phyloP scores from a whole-genome alignment of 176 grass and related monocot species.

The Cenchrus purpureus region DNA sequence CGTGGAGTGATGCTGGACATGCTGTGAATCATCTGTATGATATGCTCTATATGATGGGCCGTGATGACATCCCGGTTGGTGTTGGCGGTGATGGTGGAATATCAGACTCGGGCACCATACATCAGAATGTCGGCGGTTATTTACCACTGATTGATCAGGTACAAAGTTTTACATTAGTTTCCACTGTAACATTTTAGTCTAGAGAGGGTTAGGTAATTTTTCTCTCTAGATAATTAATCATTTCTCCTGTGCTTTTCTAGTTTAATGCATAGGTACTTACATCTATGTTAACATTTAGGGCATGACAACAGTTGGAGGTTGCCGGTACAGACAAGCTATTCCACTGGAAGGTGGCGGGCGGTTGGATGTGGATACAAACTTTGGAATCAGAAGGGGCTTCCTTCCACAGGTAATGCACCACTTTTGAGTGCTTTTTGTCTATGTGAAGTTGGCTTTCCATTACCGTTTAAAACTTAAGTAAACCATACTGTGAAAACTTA shows the following conservation, averaged over 20 bases:
- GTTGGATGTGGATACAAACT: slow-evolving; percentile 65
- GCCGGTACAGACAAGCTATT: slow-evolving; percentile 79
- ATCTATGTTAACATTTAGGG: slow-evolving; percentile 51
- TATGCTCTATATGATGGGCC: slow-evolving; percentile 88
- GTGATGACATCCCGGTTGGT: slow-evolving; percentile 77
- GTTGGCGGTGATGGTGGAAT: slow-evolving; percentile 85
- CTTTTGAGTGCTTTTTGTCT: not conserved
- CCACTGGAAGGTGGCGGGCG: slow-evolving; percentile 67
- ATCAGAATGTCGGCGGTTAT: slow-evolving; percentile 75
- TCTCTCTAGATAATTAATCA: not conserved
- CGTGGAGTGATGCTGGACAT: slow-evolving; percentile 78
- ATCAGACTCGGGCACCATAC: slow-evolving; percentile 65
- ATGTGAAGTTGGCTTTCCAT: slow-evolving; percentile 2
- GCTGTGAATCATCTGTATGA: slow-evolving; percentile 84
- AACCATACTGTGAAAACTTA: not conserved
- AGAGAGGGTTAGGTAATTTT: not conserved
- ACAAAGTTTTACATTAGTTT: not conserved
- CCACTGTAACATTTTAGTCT: not conserved
- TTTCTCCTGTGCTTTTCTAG: not conserved
- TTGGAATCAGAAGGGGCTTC: slow-evolving; percentile 68
- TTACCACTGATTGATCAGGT: slow-evolving; percentile 85
- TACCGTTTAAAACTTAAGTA: not conserved
- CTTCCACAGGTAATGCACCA: slow-evolving; percentile 72
- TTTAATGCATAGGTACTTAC: slow-evolving; percentile 32
- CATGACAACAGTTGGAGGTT: slow-evolving; percentile 62